These are phyloP conservation scores for Calocera cornea DNA, from an alignment of 768 basidiomycete genomes.

Conservation along the genomic window DNA sequence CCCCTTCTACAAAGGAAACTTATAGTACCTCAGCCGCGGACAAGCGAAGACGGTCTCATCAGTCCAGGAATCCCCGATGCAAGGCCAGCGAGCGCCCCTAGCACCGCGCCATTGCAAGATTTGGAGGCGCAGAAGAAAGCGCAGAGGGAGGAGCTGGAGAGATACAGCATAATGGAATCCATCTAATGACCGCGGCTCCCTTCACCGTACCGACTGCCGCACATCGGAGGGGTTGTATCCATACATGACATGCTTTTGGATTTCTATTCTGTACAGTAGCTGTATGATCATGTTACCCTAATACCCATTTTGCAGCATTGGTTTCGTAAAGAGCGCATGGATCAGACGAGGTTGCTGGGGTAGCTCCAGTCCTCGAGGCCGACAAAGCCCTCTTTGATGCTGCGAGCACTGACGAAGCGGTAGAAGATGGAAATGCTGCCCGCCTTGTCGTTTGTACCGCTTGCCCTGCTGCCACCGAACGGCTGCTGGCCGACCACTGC, in stretches of 20 bases:
- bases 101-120: not conserved
- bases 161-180: not conserved
- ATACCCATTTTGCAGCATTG: no score
- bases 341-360: constrained; percentile 67
- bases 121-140: not conserved
- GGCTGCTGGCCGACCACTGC: constrained; percentile 98
- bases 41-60: not conserved
- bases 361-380: constrained; percentile 67
- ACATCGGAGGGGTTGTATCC: not conserved
- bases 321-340: not conserved
- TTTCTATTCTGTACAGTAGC: not conserved
- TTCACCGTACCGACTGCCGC: not conserved
- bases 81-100: not conserved
- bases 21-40: no score
- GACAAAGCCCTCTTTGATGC: constrained; percentile 96
- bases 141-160: not conserved
- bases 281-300: not conserved
- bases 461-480: constrained; percentile 84
- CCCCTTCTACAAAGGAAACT: no score
- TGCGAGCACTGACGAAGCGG: constrained; percentile 75
- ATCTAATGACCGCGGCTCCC: not conserved
- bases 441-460: constrained; percentile 97
- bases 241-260: not conserved
- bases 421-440: constrained; percentile 67
- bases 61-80: not conserved